A percentile compares a stretch with the other conserved stretches of the same genome.
phyloP scores from a whole-genome alignment of 139 green algal genomes.

The Ulvella scutata region DNA sequence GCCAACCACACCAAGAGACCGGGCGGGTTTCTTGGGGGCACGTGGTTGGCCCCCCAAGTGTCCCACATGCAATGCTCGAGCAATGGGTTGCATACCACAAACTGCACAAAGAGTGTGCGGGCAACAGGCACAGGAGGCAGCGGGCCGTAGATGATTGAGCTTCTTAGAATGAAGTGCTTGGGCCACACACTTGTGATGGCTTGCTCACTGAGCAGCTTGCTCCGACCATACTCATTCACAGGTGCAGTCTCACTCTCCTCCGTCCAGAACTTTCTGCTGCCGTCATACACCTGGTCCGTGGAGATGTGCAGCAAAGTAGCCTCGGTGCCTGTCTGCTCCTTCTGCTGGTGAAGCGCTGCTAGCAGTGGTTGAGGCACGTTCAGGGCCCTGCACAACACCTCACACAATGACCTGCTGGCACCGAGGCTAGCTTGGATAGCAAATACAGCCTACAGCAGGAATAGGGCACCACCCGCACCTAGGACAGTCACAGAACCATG shows the following conservation, averaged over 20 bases:
- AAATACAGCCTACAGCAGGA: no score
- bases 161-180: slow-evolving; percentile 39
- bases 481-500: no score
- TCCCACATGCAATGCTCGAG: no score
- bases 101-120: slow-evolving; percentile 51
- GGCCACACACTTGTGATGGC: slow-evolving; percentile 14
- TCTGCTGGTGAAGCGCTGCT: slow-evolving; percentile 12
- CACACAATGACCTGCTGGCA: no score
- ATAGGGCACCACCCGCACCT: no score
- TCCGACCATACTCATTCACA: slow-evolving; percentile 62
- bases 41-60: no score
- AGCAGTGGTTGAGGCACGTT: slow-evolving; percentile 30
- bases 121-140: slow-evolving; percentile 27
- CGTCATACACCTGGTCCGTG: slow-evolving; percentile 62
- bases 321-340: neutral
- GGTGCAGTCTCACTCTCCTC: slow-evolving; percentile 31
- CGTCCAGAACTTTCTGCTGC: slow-evolving; percentile 20
- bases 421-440: no score
- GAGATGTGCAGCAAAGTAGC: slow-evolving; percentile 53
- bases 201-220: slow-evolving; percentile 54
- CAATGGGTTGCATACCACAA: slow-evolving; percentile 36
- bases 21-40: no score
- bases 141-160: slow-evolving; percentile 61
- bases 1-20: no score
- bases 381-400: slow-evolving; percentile 11